A percentile compares a stretch with the other conserved stretches of the same genome.
These are phyloP conservation scores for Lathyrus sativus DNA, from an alignment of 306 rosid species.

Conservation along the genomic window DNA sequence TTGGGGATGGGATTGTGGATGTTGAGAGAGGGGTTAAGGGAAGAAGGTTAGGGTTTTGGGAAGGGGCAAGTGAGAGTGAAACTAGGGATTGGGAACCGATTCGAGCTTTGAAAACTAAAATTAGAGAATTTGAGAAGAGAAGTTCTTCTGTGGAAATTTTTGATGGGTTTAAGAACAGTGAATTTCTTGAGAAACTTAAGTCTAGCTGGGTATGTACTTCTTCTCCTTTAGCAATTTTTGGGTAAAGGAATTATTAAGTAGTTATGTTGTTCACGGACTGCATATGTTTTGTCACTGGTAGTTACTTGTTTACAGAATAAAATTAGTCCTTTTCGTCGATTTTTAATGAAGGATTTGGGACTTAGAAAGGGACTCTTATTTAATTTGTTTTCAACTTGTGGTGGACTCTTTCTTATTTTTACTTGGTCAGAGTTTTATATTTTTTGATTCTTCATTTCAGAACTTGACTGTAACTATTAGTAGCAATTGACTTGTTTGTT, in stretches of 20 bases:
- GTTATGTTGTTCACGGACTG: not conserved
- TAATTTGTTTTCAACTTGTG: no score
- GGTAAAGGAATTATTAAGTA: not conserved
- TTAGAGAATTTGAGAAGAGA: constrained; percentile 82
- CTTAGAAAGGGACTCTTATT: not conserved
- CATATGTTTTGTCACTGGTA: no score
- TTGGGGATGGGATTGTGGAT: constrained; percentile 48
- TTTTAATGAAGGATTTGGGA: constrained; percentile 1
- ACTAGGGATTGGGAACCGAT: constrained; percentile 88
- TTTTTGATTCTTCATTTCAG: not conserved
- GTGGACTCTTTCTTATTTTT: not conserved
- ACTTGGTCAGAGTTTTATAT: not conserved
- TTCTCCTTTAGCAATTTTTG: constrained; percentile 4
- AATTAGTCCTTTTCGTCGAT: no score
- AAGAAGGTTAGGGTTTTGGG: constrained; percentile 68
- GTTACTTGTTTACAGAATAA: no score
- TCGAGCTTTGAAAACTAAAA: constrained; percentile 74
- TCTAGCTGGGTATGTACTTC: constrained; percentile 60
- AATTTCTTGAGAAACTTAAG: constrained; percentile 86
- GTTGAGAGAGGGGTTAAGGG: constrained; percentile 56
- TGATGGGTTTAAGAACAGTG: constrained; percentile 73
- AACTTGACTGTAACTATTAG: constrained; percentile 19
- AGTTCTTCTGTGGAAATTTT: constrained; percentile 67
- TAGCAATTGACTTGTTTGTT: constrained; percentile 15
- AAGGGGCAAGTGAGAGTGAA: constrained; percentile 38